phyloP scores from a whole-genome alignment of 2,329 filamentous ascomycete genomes.

The Thielaviopsis euricoi region DNA sequence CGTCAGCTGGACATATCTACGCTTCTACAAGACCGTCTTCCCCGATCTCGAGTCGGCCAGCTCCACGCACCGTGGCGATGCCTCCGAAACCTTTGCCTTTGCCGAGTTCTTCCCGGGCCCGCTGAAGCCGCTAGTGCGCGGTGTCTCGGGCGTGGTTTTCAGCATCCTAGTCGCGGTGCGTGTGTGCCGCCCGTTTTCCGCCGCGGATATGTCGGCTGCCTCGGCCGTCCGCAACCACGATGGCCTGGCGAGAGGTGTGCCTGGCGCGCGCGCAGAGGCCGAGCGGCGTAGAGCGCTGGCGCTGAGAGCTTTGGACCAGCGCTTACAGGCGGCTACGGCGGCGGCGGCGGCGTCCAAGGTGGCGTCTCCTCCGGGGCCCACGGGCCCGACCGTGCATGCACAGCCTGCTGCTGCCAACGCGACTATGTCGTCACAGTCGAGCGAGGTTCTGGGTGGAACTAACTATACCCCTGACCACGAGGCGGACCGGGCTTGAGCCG shows the following conservation, averaged over 20 bases:
- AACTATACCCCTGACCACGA: conserved; percentile 52
- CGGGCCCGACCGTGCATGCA: conserved; percentile 38
- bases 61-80: conserved; percentile 66
- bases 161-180: conserved; percentile 55
- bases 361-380: conserved; percentile 21
- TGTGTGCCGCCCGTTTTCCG: conserved; percentile 73
- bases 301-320: conserved; percentile 79
- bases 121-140: conserved; percentile 59
- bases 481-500: background rate
- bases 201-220: conserved; percentile 59
- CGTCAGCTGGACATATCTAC: conserved; percentile 85
- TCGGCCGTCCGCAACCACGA: conserved; percentile 51
- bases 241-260: conserved; percentile 38
- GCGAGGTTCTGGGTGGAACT: conserved; percentile 49
- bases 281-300: conserved; percentile 80
- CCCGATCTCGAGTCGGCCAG: conserved; percentile 45
- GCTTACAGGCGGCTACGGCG: conserved; percentile 66
- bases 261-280: conserved; percentile 70
- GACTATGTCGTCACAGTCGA: conserved; percentile 38
- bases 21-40: conserved; percentile 75
- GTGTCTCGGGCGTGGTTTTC: conserved; percentile 61
- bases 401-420: conserved; percentile 40
- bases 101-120: conserved; percentile 86
- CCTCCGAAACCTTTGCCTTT: conserved; percentile 91
- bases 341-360: conserved; percentile 21